These are phyloP conservation scores for Trypanosoma vivax DNA, from an alignment of 208 protist genomes.

Conservation along the genomic window DNA sequence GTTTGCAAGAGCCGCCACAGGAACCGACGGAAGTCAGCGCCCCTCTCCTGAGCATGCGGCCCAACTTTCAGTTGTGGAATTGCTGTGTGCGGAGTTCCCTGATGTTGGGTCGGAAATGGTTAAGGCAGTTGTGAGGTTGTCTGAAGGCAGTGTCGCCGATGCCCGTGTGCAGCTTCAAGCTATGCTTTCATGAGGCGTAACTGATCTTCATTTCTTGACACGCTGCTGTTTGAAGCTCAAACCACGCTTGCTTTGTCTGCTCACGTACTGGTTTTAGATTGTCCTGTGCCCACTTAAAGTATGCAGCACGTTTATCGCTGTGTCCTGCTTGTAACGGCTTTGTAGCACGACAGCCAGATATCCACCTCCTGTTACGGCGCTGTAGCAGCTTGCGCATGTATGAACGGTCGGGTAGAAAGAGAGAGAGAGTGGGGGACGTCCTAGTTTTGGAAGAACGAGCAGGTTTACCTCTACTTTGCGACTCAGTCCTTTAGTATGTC, in stretches of 20 bases:
- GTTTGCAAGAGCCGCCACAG: not conserved
- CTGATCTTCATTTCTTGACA: slow-evolving; percentile 2
- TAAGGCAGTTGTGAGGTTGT: slow-evolving; percentile 17
- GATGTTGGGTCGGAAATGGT: slow-evolving; percentile 38
- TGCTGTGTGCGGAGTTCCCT: slow-evolving; percentile 48
- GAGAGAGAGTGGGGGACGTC: too few species aligned
- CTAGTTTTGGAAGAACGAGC: too few species aligned
- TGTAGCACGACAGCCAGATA: too few species aligned
- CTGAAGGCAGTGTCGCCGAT: slow-evolving; percentile 10
- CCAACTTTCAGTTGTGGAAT: slow-evolving; percentile 7
- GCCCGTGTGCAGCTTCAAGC: slow-evolving; percentile 45
- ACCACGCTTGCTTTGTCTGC: not conserved
- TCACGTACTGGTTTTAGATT: not conserved
- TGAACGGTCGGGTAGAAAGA: too few species aligned
- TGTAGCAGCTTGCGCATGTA: too few species aligned
- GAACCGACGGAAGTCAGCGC: not conserved
- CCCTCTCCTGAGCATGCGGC: not conserved
- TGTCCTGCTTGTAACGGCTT: too few species aligned
- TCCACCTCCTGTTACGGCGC: too few species aligned
- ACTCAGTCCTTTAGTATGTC: too few species aligned
- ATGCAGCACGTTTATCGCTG: not conserved
- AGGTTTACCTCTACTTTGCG: too few species aligned
- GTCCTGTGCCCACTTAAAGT: not conserved
- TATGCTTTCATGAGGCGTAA: slow-evolving; percentile 32
- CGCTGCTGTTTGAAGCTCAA: not conserved